phyloP scores from a whole-genome alignment of 164 flowering plant genomes.

The Tinospora cordifolia region DNA sequence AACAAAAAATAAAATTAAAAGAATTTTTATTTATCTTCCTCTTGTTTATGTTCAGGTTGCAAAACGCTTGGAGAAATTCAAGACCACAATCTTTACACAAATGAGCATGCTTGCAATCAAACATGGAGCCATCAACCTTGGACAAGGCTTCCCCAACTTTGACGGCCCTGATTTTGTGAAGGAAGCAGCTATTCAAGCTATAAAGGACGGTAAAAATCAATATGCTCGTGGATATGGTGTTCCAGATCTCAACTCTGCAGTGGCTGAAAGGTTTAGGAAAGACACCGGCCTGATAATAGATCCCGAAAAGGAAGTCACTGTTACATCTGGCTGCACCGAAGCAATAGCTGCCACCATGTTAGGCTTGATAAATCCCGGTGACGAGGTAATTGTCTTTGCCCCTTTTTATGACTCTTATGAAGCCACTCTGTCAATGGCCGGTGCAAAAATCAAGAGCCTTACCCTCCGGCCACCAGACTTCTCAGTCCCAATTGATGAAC shows the following conservation, averaged over 20 bases:
- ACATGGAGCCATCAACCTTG: conserved; percentile 94
- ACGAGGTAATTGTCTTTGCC: conserved; percentile 89
- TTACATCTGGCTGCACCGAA: conserved; percentile 98
- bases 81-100: conserved; percentile 92
- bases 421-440: conserved; percentile 95
- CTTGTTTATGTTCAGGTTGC: conserved; percentile 43
- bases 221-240: conserved; percentile 93
- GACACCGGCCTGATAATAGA: conserved; percentile 78
- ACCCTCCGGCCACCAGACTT: conserved; percentile 87
- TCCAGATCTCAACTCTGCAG: conserved; percentile 74
- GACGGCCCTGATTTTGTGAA: conserved; percentile 98
- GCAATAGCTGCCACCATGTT: conserved; percentile 95
- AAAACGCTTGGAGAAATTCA: conserved; percentile 94
- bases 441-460: conserved; percentile 62
- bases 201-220: conserved; percentile 86
- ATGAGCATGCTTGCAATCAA: conserved; percentile 92
- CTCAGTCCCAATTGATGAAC: conserved; percentile 70
- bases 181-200: conserved; percentile 91
- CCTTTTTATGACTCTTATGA: conserved; percentile 96
- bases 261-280: conserved; percentile 71
- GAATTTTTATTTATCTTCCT: neutral
- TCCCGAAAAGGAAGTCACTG: conserved; percentile 91
- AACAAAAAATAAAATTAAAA: too few relatives aligned
- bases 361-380: conserved; percentile 91
- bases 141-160: conserved; percentile 96